phyloP scores from a whole-genome alignment of 1,284 basidiomycete genomes.

The Fomitopsis betulina region DNA sequence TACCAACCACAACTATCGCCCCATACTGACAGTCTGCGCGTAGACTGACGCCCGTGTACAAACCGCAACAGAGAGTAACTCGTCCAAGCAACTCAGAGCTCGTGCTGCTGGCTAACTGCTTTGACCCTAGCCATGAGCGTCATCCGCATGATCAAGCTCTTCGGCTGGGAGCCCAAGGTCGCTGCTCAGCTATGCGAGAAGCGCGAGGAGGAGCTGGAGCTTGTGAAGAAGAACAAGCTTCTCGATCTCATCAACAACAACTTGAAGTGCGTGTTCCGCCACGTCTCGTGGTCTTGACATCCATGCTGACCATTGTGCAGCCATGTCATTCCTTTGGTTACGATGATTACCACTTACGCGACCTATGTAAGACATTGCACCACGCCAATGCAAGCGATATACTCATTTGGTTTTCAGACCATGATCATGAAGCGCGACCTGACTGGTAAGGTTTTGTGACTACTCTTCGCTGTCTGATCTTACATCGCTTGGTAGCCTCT shows the following conservation, averaged over 20 bases:
- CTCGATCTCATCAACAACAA: slow-evolving; percentile 6
- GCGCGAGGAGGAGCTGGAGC: not conserved
- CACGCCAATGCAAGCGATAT: not conserved
- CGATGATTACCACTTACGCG: slow-evolving; percentile 65
- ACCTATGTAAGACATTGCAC: slow-evolving; percentile 38
- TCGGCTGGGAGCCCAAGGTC: not conserved
- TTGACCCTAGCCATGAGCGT: slow-evolving; percentile 22
- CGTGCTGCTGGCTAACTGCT: slow-evolving; percentile 10
- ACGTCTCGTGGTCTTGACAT: not conserved
- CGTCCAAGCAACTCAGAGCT: too few species aligned
- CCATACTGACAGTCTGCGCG: not conserved
- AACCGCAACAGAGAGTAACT: slow-evolving; percentile 40
- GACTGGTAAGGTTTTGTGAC: slow-evolving; percentile 17
- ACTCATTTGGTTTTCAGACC: slow-evolving; percentile 22
- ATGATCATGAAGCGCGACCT: slow-evolving; percentile 29
- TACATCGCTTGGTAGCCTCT: slow-evolving; percentile 24
- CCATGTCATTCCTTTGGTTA: slow-evolving; percentile 57
- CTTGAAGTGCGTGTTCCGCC: slow-evolving; percentile 9
- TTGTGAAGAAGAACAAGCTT: slow-evolving; percentile 36
- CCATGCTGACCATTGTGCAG: slow-evolving; percentile 26
- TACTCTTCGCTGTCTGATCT: slow-evolving; percentile 10
- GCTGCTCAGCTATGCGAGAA: not conserved
- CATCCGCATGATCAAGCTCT: slow-evolving; percentile 1
- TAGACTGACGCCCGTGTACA: slow-evolving; percentile 48
- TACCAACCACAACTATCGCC: slow-evolving; percentile 18